Percentiles rank a stretch among this genome's conserved stretches.
Conservation (phyloP, 192 early-diverging fungal species). For the Mortierella antarctica region DNA sequence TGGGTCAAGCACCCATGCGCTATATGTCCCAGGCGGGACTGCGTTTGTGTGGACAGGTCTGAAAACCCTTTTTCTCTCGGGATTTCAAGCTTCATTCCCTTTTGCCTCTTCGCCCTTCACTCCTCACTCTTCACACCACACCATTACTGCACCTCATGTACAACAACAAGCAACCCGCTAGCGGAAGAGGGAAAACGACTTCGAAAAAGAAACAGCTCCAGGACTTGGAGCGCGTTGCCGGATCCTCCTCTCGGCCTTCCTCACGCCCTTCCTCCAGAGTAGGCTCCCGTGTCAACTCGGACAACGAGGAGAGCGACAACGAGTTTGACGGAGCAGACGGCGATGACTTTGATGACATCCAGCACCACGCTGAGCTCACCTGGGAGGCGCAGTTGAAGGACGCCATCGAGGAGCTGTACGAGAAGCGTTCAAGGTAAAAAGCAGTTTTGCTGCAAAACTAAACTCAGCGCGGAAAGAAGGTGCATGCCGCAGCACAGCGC, state of each 20-base stretch:
- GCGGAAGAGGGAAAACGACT: slow-evolving; percentile 26
- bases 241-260: slow-evolving; percentile 22
- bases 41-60: no score
- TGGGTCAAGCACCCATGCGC: neutral
- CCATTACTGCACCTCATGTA: slow-evolving; percentile 1
- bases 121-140: neutral
- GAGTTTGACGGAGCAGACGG: slow-evolving; percentile 12
- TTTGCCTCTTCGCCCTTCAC: neutral
- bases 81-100: neutral
- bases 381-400: slow-evolving; percentile 62
- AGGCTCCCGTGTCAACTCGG: slow-evolving; percentile 42
- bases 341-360: slow-evolving; percentile 23
- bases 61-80: no score
- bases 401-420: slow-evolving; percentile 61
- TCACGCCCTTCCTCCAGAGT: slow-evolving; percentile 30
- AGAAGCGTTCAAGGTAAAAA: slow-evolving; percentile 63
- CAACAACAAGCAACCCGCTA: slow-evolving; percentile 25
- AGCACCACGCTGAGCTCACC: slow-evolving; percentile 15
- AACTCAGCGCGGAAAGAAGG: neutral
- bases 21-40: no score
- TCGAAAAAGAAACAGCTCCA: slow-evolving; percentile 47
- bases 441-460: neutral
- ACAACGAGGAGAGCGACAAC: slow-evolving; percentile 41
- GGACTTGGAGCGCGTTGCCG: slow-evolving; percentile 34
- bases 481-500: slow-evolving; percentile 9